Percentiles rank a stretch among this genome's conserved stretches.
Evolutionary conservation across 2,329 filamentous ascomycete species (phyloP).

Genomic region (Diaporthe sp.): DNA sequence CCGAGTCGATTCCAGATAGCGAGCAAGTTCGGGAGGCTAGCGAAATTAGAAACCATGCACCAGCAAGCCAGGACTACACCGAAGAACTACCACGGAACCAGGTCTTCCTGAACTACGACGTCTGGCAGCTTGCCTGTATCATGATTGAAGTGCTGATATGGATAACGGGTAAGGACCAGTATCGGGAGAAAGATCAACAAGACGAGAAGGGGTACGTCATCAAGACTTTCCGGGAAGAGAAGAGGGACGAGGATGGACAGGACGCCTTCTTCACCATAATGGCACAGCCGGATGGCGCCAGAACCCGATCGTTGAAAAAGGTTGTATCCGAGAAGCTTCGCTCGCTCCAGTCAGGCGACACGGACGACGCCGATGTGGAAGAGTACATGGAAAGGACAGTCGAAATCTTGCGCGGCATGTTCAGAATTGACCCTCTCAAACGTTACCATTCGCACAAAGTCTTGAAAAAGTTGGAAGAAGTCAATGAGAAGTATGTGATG

Average conservation of each 20-base stretch:
- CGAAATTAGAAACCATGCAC: neutral
- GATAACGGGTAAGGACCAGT: neutral
- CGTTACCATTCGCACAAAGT: neutral
- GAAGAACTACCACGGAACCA: slow-evolving; percentile 1
- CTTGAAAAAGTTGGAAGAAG: neutral
- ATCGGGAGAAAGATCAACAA: neutral
- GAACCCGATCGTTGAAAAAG: neutral
- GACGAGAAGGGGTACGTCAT: neutral
- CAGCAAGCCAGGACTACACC: neutral
- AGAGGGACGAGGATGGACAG: neutral
- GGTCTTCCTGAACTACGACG: neutral
- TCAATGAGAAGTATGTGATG: neutral
- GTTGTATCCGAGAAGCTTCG: neutral
- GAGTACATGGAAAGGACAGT: neutral
- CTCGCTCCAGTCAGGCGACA: slow-evolving; percentile 1
- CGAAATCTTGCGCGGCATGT: neutral
- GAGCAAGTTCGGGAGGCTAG: slow-evolving; percentile 4
- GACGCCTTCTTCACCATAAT: neutral
- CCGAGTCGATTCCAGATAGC: neutral
- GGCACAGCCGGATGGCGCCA: neutral
- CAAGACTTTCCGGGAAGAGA: neutral
- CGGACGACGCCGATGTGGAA: neutral
- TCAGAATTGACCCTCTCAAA: neutral
- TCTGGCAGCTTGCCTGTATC: neutral
- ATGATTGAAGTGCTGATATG: neutral